Percentiles rank a stretch among this genome's conserved stretches.
phyloP scores from a whole-genome alignment of 805 yeast genomes.

The Debaryomyces tyrocola region DNA sequence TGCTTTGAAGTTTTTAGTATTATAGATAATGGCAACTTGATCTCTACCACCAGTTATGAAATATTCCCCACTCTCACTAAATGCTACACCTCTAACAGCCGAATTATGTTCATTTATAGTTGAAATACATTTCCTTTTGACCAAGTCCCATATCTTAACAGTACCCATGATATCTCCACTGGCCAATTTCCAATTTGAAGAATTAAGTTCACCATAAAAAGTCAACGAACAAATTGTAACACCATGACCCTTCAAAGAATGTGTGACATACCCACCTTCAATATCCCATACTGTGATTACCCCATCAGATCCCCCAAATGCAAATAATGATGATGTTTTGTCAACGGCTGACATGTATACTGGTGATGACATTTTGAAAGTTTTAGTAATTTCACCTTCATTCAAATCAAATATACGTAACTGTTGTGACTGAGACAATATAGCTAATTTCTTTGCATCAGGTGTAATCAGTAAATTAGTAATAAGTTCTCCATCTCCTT shows the following conservation, averaged over 20 bases:
- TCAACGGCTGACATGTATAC: constrained; percentile 78
- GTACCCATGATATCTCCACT: constrained; percentile 65
- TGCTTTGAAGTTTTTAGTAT: constrained; percentile 52
- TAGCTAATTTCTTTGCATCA: constrained; percentile 67
- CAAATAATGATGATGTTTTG: constrained; percentile 77
- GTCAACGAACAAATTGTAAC: constrained; percentile 74
- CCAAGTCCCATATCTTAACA: constrained; percentile 63
- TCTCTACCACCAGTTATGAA: constrained; percentile 90
- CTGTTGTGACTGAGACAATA: constrained; percentile 81
- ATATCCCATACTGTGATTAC: constrained; percentile 89
- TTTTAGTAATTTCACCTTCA: constrained; percentile 41
- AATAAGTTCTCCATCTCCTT: constrained; percentile 82
- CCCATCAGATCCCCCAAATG: constrained; percentile 96
- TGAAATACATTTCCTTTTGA: constrained; percentile 64
- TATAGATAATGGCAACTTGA: constrained; percentile 64
- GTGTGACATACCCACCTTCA: constrained; percentile 84
- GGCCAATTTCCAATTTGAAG: constrained; percentile 71
- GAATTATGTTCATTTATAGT: constrained; percentile 73
- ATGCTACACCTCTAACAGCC: constrained; percentile 84
- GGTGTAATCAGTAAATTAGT: constrained; percentile 78
- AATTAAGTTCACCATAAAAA: constrained; percentile 72
- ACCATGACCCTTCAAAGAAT: constrained; percentile 90
- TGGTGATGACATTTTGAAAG: constrained; percentile 71
- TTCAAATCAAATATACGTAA: constrained; percentile 62
- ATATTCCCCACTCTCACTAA: constrained; percentile 49